Conservation (phyloP, 73 alveolate genomes). For the Uronychia binucleata region DNA sequence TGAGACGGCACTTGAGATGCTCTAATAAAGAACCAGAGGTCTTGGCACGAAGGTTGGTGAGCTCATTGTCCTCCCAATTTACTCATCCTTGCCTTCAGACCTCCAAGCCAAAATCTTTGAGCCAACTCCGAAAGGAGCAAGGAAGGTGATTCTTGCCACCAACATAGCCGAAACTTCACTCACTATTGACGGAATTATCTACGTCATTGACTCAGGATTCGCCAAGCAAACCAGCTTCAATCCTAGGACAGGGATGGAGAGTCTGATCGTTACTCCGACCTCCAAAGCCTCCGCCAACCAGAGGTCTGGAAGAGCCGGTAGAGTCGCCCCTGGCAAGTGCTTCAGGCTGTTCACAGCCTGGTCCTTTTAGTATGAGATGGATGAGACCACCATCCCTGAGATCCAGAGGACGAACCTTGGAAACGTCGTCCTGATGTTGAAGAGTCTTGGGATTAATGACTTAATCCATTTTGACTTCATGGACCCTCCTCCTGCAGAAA, state of each 20-base stretch:
- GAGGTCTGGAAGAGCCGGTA: constrained; percentile 98
- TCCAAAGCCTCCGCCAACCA: constrained; percentile 97
- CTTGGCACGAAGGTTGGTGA: constrained; percentile 96
- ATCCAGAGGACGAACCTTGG: constrained; percentile 98
- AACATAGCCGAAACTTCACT: constrained; percentile 99
- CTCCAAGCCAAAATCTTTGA: constrained; percentile 99
- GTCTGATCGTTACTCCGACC: constrained; percentile 86
- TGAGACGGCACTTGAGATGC: constrained; percentile 97
- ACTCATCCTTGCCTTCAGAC: constrained; percentile 98
- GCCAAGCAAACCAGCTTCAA: constrained; percentile 95
- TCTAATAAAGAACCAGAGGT: constrained; percentile 92
- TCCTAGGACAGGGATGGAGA: constrained; percentile 99
- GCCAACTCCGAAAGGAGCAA: constrained; percentile 97
- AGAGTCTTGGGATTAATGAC: constrained; percentile 98
- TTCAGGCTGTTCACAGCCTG: constrained; percentile 98
- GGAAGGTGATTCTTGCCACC: constrained; percentile 97
- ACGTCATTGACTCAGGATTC: constrained; percentile 99
- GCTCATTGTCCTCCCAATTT: constrained; percentile 95
- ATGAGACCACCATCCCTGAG: constrained; percentile 97
- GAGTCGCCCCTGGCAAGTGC: constrained; percentile 99
- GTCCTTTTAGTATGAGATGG: constrained; percentile 97
- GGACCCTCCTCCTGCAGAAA: constrained; percentile 99
- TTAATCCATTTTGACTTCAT: constrained; percentile 98
- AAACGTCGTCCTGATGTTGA: constrained; percentile 96
- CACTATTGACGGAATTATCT: constrained; percentile 94